Evolutionary conservation across 2,329 filamentous ascomycete genomes (phyloP).

Genomic region (Beauveria scarabaeidicola): DNA sequence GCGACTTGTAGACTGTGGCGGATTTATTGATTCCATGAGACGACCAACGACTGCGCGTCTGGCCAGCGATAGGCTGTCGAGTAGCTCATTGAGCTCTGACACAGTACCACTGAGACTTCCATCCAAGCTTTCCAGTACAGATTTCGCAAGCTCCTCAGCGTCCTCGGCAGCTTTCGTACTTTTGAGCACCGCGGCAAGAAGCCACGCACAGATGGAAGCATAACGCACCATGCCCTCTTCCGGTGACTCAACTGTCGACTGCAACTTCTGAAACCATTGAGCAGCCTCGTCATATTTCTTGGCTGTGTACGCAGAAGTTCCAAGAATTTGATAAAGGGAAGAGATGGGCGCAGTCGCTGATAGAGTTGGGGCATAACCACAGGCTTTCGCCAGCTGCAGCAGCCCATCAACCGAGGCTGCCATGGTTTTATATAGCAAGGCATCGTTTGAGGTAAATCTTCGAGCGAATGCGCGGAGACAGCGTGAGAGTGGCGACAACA

Average conservation of each 20-base stretch:
- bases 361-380: slow-evolving; percentile 25
- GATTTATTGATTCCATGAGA: slow-evolving; percentile 27
- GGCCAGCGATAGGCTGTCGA: slow-evolving; percentile 46
- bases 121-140: slow-evolving; percentile 47
- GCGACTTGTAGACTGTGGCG: slow-evolving; percentile 11
- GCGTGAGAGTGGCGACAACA: slow-evolving; percentile 55
- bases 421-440: slow-evolving; percentile 29
- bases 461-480: slow-evolving; percentile 55
- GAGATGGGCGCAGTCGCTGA: slow-evolving; percentile 36
- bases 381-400: slow-evolving; percentile 23
- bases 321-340: slow-evolving; percentile 44
- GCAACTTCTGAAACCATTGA: slow-evolving; percentile 44
- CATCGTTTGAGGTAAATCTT: slow-evolving; percentile 33
- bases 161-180: slow-evolving; percentile 26
- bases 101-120: slow-evolving; percentile 51
- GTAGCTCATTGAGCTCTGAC: slow-evolving; percentile 51
- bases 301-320: slow-evolving; percentile 38
- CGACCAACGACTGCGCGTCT: slow-evolving; percentile 46
- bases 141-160: slow-evolving; percentile 34
- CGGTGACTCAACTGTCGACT: slow-evolving; percentile 26
- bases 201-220: slow-evolving; percentile 46
- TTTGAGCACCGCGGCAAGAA: slow-evolving; percentile 47
- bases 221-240: slow-evolving; percentile 39
- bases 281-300: slow-evolving; percentile 42
- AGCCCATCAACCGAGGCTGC: slow-evolving; percentile 24